Base-by-base conservation (phyloP, 139 green algal genomes). In the Pseudopediastrum boryanum region DNA sequence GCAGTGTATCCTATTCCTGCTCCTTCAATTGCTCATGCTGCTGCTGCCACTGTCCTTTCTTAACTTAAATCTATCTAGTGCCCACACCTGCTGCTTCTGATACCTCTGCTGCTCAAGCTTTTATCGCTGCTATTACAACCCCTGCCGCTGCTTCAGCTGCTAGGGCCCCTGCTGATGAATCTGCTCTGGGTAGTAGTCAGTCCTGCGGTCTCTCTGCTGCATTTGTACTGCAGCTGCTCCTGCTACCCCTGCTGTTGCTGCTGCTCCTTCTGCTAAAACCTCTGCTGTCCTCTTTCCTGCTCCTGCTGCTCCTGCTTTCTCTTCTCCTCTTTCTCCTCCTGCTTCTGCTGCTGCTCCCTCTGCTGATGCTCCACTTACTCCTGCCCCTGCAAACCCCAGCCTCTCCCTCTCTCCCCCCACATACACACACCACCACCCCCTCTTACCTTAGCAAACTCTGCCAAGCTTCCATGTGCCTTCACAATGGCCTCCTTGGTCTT, bases 381-480 rank as follows among this genome's bases (percentile, higher is more conserved):
- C 31, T n/a, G n/a, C n/a, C n/a, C n/a, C n/a, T n/a, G n/a, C 52
- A 62, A 62, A 73, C 39, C 65, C 61, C 27, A n/a, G 61, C 7
- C 19, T 23, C 61, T 46, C 23, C 6, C 48, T 10, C 3, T 4
- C 58, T 70, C 36, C 16, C 7, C 3, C 72, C 5, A 19, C 61
- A 42, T 6, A 35, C 54, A 56, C 58, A 48, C 59, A 58, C 42
- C 38, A 2, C 27, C 29, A 13, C 9, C 16, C n/a, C 31, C 12
- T 0, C 75, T 25, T n/a, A 88, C 85, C 89, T 84, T 73, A 31
- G 85, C 79, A 80, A 93, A 93, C 13, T 93, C 38, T 1, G 78
- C 85, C 51, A 98, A 68, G 56, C 84, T 88, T 50, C 92, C 92
- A 48, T 92, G 85, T 33, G 89, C 81, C 12, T 85, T 27, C 56